A percentile compares a stretch with the other conserved stretches of the same genome.
Evolutionary conservation across 495 filamentous ascomycete genomes (phyloP).

Genomic region (Pseudomonodictys pantanalensis): DNA sequence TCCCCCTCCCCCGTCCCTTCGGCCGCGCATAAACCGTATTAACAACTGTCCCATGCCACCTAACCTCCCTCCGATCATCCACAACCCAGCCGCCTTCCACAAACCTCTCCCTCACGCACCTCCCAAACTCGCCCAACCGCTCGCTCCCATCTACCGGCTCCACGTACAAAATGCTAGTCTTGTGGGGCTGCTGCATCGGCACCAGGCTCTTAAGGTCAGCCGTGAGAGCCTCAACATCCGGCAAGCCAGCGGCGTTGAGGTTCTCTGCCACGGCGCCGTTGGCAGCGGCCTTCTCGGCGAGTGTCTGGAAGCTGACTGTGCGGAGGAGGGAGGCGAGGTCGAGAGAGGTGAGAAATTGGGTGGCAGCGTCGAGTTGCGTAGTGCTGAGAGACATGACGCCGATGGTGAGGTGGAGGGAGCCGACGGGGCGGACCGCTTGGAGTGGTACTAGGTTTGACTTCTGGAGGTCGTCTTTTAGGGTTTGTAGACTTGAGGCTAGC

Average conservation of each 20-base stretch:
- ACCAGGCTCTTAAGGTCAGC: conserved; percentile 33
- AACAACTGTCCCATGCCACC: conserved; percentile 79
- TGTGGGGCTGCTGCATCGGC: conserved; percentile 41
- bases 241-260: not conserved
- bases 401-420: conserved; percentile 79
- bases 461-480: conserved; percentile 58
- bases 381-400: conserved; percentile 78
- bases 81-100: conserved; percentile 59
- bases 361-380: conserved; percentile 59
- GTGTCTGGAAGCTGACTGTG: conserved; percentile 5
- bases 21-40: conserved; percentile 79
- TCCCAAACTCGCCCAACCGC: conserved; percentile 61
- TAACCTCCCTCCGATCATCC: conserved; percentile 61
- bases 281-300: not conserved
- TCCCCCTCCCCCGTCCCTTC: conserved; percentile 24
- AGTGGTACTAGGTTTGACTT: not conserved
- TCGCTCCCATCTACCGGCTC: conserved; percentile 55
- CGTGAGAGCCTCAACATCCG: conserved; percentile 14
- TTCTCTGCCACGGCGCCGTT: not conserved
- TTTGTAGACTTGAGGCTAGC: conserved; percentile 56
- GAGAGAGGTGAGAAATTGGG: conserved; percentile 46
- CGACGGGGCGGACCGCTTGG: conserved; percentile 68
- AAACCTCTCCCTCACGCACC: conserved; percentile 59
- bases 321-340: conserved; percentile 8
- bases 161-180: conserved; percentile 56